Evolutionary conservation across 192 early-diverging fungal species (phyloP), one percentile per base, ranked within the genome.

Genomic region (Coemansia sp.): DNA sequence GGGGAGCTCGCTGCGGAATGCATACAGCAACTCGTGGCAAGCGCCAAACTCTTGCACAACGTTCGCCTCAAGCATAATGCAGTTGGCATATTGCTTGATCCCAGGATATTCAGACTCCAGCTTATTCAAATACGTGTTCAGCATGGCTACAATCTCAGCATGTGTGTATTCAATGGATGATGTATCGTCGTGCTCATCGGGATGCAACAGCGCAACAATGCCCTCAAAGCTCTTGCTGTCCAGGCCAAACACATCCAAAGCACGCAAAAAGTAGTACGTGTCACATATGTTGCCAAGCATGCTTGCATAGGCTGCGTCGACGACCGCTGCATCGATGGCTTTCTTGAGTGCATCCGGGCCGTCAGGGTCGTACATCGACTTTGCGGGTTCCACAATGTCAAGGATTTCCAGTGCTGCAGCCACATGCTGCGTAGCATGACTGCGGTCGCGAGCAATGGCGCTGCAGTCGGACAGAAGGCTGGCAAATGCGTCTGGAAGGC

Each of bases 251-350:
- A 56, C 63, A 40, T 68, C 66, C 39, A 80, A 63, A 17, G 71
- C 66, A 61, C 77, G 72, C 2, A 80, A 50, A 65, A 80, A 80
- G 54, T 80, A 80, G 67, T 80, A 80, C 4, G 72, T 69, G 48
- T 74, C 72, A 38, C 77, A 80, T 38, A 80, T 57, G 58, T 69
- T 66, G 60, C 72, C 72, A 44, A 80, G 57, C 17, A 20, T 48
- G 20, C 41, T 42, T 41, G 77, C 69, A 64, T 64, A 68, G 42
- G 42, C 63, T 16, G 20, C 7, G 38, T 80, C 64, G 10, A 19
- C 37, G 2, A 41, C 44, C 44, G 77, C 72, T 12, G 44, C 49
- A 65, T 68, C 54, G 60, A 79, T 65, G 14, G 77, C 77, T 4
- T 65, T 58, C 39, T 59, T 63, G 25, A 79, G 69, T 53, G 46